Evolutionary conservation across 2,329 filamentous ascomycete genomes (phyloP).

Genomic region (Aspergillus caelatus): DNA sequence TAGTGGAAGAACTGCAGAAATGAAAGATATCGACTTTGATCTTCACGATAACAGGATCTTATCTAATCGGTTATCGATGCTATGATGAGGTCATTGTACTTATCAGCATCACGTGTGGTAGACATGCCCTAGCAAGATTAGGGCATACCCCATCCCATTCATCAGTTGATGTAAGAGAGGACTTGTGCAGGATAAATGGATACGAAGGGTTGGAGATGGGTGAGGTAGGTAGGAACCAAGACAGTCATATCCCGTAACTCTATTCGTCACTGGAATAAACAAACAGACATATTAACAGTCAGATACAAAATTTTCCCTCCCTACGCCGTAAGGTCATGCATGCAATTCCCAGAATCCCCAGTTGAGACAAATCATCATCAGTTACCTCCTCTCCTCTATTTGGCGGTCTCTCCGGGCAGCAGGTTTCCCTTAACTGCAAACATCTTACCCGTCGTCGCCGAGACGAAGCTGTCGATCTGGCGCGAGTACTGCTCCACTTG

Average conservation of each 20-base stretch:
- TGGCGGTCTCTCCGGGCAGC: conserved; percentile 57
- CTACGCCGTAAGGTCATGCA: conserved; percentile 49
- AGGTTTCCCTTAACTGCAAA: conserved; percentile 83
- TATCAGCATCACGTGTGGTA: conserved; percentile 10
- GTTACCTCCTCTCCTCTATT: conserved; percentile 32
- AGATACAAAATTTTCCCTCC: conserved; percentile 45
- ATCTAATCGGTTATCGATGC: conserved; percentile 17
- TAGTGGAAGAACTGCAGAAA: conserved; percentile 10
- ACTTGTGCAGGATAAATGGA: not conserved
- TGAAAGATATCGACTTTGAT: not conserved
- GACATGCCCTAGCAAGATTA: conserved; percentile 10
- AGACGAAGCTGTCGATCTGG: conserved; percentile 95
- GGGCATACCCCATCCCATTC: conserved; percentile 6
- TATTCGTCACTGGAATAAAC: conserved; percentile 36
- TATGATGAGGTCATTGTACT: conserved; percentile 8
- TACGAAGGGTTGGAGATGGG: not conserved
- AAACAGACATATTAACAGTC: conserved; percentile 43
- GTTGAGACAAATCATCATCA: conserved; percentile 25
- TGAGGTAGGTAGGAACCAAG: conserved; percentile 10
- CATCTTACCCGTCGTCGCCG: conserved; percentile 93
- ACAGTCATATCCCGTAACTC: conserved; percentile 27
- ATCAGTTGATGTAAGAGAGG: not conserved
- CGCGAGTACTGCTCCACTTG: conserved; percentile 98
- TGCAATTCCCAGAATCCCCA: conserved; percentile 40
- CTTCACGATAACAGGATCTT: conserved; percentile 2